Evolutionary conservation across 1,139 yeast species (phyloP).

Genomic region (Geotrichum histeridarum): DNA sequence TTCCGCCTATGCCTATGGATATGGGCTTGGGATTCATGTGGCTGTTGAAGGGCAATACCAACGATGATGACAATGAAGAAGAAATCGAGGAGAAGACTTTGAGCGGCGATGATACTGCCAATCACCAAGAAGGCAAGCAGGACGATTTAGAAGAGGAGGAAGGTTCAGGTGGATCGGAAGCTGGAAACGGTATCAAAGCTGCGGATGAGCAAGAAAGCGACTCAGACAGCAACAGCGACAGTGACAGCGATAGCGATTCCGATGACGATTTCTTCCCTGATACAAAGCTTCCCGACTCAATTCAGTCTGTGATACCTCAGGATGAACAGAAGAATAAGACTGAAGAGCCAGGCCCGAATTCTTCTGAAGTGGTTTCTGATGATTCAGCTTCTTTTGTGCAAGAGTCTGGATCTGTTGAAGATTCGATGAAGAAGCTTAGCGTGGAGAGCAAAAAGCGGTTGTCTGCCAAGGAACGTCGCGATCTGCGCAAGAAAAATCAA

Average conservation of each 20-base stretch:
- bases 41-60: constrained; percentile 54
- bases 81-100: constrained; percentile 3
- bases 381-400: constrained; percentile 4
- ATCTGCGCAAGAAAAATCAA: constrained; percentile 5
- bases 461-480: constrained; percentile 19
- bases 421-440: not conserved
- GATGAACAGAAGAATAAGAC: constrained; percentile 14
- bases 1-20: constrained; percentile 79
- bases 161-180: not conserved
- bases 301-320: constrained; percentile 15
- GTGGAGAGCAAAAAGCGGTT: constrained; percentile 18
- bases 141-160: constrained; percentile 26
- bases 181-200: not conserved
- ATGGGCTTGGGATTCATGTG: constrained; percentile 88
- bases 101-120: no score
- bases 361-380: constrained; percentile 6
- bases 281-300: constrained; percentile 22
- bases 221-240: constrained; percentile 21
- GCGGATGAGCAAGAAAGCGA: constrained; percentile 24
- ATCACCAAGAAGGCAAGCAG: constrained; percentile 9
- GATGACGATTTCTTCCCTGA: constrained; percentile 26
- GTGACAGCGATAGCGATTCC: constrained; percentile 27
- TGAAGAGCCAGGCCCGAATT: constrained; percentile 12
- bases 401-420: constrained; percentile 1
- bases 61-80: constrained; percentile 36